Base-by-base conservation (phyloP, 257 asterid genomes). In the Nicotiana noctiflora region DNA sequence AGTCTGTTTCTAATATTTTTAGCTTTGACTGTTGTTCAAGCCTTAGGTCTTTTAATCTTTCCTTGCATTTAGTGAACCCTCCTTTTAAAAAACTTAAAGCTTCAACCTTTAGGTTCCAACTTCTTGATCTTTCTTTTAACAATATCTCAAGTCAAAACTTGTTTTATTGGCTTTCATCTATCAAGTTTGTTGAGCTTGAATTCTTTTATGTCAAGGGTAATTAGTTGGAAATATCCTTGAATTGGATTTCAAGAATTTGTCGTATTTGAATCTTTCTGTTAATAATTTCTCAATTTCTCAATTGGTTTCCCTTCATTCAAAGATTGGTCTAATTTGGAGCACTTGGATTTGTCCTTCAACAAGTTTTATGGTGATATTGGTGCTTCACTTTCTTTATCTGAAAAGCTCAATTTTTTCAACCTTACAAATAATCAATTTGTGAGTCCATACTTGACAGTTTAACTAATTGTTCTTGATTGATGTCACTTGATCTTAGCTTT, bases 111-210 rank as follows among this genome's bases (percentile, higher is more conserved):
- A 67, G 29, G 49, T 27, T 79, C 17, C 84, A 80, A 37, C 83
- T 85, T 46, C 96, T 95, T 74, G 99, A 95, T 87, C 90, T 95
- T 46, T 95, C 98, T 75, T 85, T 86, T 94, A 95, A 93, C 82
- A 93, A 89, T 65, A 85, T 95, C 67, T n/a, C 89, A 92, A 4
- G 97, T 44, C 91, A n/a, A n/a, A n/a, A n/a, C n/a, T n/a, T n/a
- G n/a, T n/a, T n/a, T n/a, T n/a, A n/a, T n/a, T n/a, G n/a, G n/a
- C n/a, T n/a, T n/a, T n/a, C n/a, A 2, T 91, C 98, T 1, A 65
- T 80, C 57, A 89, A 83, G 19, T 85, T 90, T 27, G 34, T 89
- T 19, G 89, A 83, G 82, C 91, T 95, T 51, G 86, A 87, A 79
- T 52, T 79, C 63, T 78, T 95, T 77, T 89, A 93, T 2, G 61